Evolutionary conservation across 1,284 basidiomycete genomes (phyloP), one percentile per base, ranked within the genome.

Genomic region (Irpex rosettiformis): DNA sequence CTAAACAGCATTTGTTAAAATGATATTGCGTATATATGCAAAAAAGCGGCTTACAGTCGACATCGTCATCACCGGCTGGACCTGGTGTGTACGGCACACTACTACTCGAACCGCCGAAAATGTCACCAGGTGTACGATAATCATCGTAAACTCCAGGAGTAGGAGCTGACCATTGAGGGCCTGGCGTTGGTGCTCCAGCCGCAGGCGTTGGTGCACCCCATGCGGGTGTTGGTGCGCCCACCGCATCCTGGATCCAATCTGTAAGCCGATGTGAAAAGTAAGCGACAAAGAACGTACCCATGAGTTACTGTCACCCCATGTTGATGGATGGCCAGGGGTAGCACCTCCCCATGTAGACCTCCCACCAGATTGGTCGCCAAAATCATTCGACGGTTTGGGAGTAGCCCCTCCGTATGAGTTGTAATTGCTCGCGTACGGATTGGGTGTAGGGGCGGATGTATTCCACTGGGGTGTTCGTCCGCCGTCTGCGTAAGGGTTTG

Each of bases 401-500:
- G 75, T 75, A 4, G 72, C 66, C 42, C 72, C 72, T 57, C 69
- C 66, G 64, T 62, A 28, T 66, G 63, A 5, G 72, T 72, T 74
- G 27, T 78, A 76, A 21, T 79, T 80, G 42, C 76, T 76, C 4
- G 74, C 75, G 59, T 86, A 84, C 0, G 86, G 84, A 66, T 85
- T 86, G 0, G 85, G 84, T 16, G 85, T 88, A 52, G 80, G 75
- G 5, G 81, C 80, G 3, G 79, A 76, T 5, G 79, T 73, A 60
- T 77, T 81, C 84, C 84, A 86, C 4, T 80, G 81, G 0, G 85
- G 86, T 5, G 85, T 86, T 56, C 77, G 75, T 11, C 77, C 76
- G 43, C 78, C 79, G 18, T 74, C 71, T 8, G 70, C 61, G 64
- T 86, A 86, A 4, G 88, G 86, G 66, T 89, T 91, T 1, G 89